Percentiles rank a stretch among this genome's conserved stretches.
phyloP scores from a whole-genome alignment of 495 filamentous ascomycete species.

The Aspergillus kassunensis region DNA sequence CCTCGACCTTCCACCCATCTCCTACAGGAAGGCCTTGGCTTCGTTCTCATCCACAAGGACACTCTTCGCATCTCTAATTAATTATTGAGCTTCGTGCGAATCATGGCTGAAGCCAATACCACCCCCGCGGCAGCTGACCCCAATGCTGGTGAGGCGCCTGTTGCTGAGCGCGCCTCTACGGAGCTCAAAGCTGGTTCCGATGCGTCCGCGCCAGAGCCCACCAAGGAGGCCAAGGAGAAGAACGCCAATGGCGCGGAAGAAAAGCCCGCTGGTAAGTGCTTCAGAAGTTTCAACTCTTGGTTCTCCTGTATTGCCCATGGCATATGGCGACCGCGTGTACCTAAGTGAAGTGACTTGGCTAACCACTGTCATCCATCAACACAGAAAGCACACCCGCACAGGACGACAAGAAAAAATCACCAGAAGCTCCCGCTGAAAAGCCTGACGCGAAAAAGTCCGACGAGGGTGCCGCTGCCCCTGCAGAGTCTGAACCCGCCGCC shows the following conservation, averaged over 20 bases:
- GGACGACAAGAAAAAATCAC: slow-evolving; percentile 30
- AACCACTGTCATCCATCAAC: slow-evolving; percentile 13
- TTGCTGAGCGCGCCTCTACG: slow-evolving; percentile 30
- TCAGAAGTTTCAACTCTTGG: slow-evolving; percentile 1
- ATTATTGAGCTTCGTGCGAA: slow-evolving; percentile 23
- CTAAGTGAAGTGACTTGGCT: slow-evolving; percentile 17
- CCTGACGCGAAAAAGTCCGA: slow-evolving; percentile 32
- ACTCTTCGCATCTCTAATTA: slow-evolving; percentile 6
- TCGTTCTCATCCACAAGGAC: slow-evolving; percentile 14
- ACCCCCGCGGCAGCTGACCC: slow-evolving; percentile 29
- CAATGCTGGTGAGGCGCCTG: slow-evolving; percentile 27
- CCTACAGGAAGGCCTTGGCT: slow-evolving; percentile 9
- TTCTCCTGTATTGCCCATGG: neutral
- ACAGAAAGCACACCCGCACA: slow-evolving; percentile 24
- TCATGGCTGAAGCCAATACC: slow-evolving; percentile 44
- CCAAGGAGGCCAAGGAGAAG: slow-evolving; percentile 29
- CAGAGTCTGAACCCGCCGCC: slow-evolving; percentile 23
- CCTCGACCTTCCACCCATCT: slow-evolving; percentile 20
- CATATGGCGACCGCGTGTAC: slow-evolving; percentile 1
- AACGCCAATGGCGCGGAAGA: slow-evolving; percentile 29
- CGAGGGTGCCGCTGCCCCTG: slow-evolving; percentile 22
- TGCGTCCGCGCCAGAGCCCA: slow-evolving; percentile 19
- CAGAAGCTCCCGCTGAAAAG: slow-evolving; percentile 25
- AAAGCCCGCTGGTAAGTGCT: slow-evolving; percentile 32
- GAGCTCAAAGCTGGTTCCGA: slow-evolving; percentile 24